Percentiles rank a stretch among this genome's conserved stretches.
Evolutionary conservation across 345 rosid genomes (phyloP).

Genomic region (Brassica juncea): DNA sequence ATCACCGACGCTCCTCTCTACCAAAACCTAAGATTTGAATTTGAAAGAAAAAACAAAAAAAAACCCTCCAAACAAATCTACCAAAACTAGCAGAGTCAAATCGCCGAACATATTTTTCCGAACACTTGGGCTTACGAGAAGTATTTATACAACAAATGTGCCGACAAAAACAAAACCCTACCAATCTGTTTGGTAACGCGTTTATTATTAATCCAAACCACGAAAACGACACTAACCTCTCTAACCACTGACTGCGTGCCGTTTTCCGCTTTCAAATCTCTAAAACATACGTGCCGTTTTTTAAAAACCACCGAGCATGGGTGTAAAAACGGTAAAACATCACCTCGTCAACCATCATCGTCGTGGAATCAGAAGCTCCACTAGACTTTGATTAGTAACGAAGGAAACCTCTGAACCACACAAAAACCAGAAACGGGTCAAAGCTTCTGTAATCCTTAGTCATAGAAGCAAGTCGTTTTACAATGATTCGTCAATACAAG

Average conservation of each 20-base stretch:
- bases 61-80: not conserved
- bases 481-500: not conserved
- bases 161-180: not conserved
- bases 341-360: not conserved
- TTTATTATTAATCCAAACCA: not conserved
- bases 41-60: not conserved
- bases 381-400: not conserved
- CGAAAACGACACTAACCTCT: not conserved
- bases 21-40: not conserved
- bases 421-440: conserved; percentile 29
- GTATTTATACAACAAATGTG: conserved; percentile 6
- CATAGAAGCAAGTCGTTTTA: not conserved
- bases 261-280: not conserved
- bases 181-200: not conserved
- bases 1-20: conserved; percentile 45
- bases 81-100: not conserved
- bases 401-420: conserved; percentile 6
- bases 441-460: not conserved
- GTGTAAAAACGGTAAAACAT: not conserved
- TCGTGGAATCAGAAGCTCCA: conserved; percentile 39
- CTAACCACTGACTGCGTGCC: not conserved
- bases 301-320: not conserved
- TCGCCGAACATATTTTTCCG: not conserved
- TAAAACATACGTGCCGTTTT: conserved; percentile 18
- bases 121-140: not conserved